phyloP scores from a whole-genome alignment of 2,329 filamentous ascomycete species.

The Aspergillus latus region DNA sequence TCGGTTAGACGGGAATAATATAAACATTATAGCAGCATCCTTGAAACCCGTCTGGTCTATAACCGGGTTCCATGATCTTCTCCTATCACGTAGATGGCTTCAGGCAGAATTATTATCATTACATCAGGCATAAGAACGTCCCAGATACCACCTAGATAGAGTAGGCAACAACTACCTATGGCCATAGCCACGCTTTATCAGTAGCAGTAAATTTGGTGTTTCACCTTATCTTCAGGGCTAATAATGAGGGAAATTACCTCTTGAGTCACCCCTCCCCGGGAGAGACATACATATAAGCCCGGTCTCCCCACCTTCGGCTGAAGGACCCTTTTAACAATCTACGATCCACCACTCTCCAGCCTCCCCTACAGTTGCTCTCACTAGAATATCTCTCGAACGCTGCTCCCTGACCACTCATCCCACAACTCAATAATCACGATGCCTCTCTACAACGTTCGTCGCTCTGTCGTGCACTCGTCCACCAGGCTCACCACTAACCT shows the following conservation, averaged over 20 bases:
- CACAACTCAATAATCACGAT: conserved; percentile 24
- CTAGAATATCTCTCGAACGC: neutral
- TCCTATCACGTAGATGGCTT: too few species aligned
- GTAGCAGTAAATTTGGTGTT: neutral
- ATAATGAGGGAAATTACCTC: neutral
- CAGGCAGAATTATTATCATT: neutral
- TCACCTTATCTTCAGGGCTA: neutral
- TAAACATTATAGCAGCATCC: too few species aligned
- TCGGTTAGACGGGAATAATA: neutral
- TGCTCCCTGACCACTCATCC: neutral
- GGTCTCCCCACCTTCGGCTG: conserved; percentile 1
- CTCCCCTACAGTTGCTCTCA: neutral
- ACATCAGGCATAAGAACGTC: neutral
- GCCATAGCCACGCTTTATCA: neutral
- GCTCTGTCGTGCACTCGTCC: neutral
- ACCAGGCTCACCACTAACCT: neutral
- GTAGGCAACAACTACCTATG: too few species aligned
- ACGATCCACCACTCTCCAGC: neutral
- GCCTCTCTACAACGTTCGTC: conserved; percentile 43
- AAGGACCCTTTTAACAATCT: conserved; percentile 3
- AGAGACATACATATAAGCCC: conserved; percentile 9
- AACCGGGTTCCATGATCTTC: neutral
- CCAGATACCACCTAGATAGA: neutral
- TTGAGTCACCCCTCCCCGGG: conserved; percentile 14
- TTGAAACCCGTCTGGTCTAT: too few species aligned